Evolutionary conservation across 257 asterid species (phyloP).

Genomic region (Jaltomata sinuosa): DNA sequence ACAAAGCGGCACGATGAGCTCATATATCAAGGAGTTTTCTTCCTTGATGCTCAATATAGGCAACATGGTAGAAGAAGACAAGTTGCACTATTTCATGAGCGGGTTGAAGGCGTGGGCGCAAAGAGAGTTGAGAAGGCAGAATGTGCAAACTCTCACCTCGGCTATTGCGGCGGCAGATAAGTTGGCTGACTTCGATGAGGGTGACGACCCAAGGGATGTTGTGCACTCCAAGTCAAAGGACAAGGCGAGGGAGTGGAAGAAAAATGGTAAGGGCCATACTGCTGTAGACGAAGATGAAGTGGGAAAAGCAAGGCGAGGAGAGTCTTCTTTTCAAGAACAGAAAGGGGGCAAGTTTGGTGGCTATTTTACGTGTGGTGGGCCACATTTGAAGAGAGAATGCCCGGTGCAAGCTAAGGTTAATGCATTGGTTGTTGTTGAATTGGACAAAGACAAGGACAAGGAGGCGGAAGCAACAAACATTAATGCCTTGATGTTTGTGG

Average conservation of each 20-base stretch:
- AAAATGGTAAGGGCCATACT: not conserved
- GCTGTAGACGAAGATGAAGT: too few relatives aligned
- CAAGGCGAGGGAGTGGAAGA: not conserved
- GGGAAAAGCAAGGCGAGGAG: too few relatives aligned
- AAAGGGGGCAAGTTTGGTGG: too few relatives aligned
- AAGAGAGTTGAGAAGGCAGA: not conserved
- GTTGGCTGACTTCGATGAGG: not conserved
- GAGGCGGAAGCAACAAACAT: not conserved
- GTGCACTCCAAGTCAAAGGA: not conserved
- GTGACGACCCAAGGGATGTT: not conserved
- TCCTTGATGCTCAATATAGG: too few relatives aligned
- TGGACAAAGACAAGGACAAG: not conserved
- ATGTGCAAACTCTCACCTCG: not conserved
- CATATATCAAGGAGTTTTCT: not conserved
- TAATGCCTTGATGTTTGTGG: too few relatives aligned
- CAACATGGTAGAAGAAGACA: too few relatives aligned
- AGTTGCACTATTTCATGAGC: too few relatives aligned
- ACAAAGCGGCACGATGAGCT: not conserved
- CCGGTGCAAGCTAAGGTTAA: not conserved
- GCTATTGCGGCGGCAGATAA: not conserved
- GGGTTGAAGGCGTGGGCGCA: not conserved
- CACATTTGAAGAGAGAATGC: too few relatives aligned
- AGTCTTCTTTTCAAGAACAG: too few relatives aligned
- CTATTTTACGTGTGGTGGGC: too few relatives aligned
- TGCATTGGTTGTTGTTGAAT: not conserved